phyloP scores from a whole-genome alignment of 495 filamentous ascomycete species.

The Neurospora intermedia region DNA sequence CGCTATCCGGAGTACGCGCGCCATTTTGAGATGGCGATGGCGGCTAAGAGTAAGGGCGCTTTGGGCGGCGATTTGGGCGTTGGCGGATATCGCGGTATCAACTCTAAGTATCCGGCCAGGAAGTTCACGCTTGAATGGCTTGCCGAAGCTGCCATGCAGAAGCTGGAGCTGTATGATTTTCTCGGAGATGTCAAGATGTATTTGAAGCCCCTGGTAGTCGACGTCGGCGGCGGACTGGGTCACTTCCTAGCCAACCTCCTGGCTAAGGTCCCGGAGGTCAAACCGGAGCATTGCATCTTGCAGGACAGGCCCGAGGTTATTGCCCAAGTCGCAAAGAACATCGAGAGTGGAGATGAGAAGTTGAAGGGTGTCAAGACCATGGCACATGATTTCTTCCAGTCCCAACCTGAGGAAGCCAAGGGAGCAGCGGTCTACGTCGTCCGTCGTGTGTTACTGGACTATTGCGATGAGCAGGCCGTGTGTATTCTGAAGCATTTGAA shows the following conservation, averaged over 20 bases:
- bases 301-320: constrained; percentile 36
- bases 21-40: constrained; percentile 13
- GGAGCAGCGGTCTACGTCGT: constrained; percentile 40
- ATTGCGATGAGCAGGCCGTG: constrained; percentile 26
- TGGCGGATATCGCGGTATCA: not conserved
- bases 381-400: constrained; percentile 30
- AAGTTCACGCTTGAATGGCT: not conserved
- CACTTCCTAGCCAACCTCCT: constrained; percentile 32
- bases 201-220: constrained; percentile 26
- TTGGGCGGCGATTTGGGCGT: constrained; percentile 10
- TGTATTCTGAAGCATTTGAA: constrained; percentile 30
- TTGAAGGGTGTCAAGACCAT: constrained; percentile 24
- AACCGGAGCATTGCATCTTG: constrained; percentile 27
- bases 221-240: constrained; percentile 40
- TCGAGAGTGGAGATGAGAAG: not conserved
- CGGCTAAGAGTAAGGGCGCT: constrained; percentile 5
- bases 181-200: no score
- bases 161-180: no score
- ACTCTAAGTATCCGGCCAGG: not conserved
- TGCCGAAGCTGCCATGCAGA: not conserved
- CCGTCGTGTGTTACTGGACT: constrained; percentile 43
- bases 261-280: constrained; percentile 18
- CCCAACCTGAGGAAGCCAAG: constrained; percentile 32
- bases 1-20: constrained; percentile 12
- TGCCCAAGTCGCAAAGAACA: constrained; percentile 13